Percentiles rank a stretch among this genome's conserved stretches.
These are phyloP conservation scores for Globisporangium alternatum DNA, from an alignment of 352 stramenopile species.

Conservation along the genomic window DNA sequence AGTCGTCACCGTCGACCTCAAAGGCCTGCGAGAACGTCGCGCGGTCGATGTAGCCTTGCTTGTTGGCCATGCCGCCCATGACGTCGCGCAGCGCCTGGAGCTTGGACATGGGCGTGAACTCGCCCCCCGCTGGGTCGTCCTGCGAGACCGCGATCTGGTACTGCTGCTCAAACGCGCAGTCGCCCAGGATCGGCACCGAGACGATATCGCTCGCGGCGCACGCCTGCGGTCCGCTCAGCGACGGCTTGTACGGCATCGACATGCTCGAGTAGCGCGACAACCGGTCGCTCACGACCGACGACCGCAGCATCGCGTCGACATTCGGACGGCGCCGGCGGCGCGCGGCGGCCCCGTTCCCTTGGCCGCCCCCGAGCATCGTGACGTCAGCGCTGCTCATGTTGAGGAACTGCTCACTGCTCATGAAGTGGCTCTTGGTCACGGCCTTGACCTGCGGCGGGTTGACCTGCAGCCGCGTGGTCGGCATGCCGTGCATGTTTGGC, in stretches of 20 bases:
- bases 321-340: slow-evolving; percentile 49
- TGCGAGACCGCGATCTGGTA: slow-evolving; percentile 67
- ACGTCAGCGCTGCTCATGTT: slow-evolving; percentile 31
- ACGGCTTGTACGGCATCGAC: slow-evolving; percentile 49
- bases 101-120: slow-evolving; percentile 51
- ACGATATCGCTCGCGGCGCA: slow-evolving; percentile 37
- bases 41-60: slow-evolving; percentile 63
- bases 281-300: slow-evolving; percentile 54
- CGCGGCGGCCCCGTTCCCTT: slow-evolving; percentile 16
- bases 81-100: slow-evolving; percentile 69
- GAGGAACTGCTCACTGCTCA: slow-evolving; percentile 59
- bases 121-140: slow-evolving; percentile 26
- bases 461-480: slow-evolving; percentile 17
- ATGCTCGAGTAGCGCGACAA: slow-evolving; percentile 48
- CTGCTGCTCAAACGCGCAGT: slow-evolving; percentile 67
- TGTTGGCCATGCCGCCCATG: slow-evolving; percentile 67
- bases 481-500: slow-evolving; percentile 16
- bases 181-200: slow-evolving; percentile 63
- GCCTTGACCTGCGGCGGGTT: slow-evolving; percentile 27
- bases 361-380: slow-evolving; percentile 28
- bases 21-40: slow-evolving; percentile 77
- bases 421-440: slow-evolving; percentile 47
- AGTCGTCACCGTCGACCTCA: slow-evolving; percentile 52
- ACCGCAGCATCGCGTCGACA: slow-evolving; percentile 65
- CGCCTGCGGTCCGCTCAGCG: slow-evolving; percentile 24